Conservation (phyloP, 2,329 filamentous ascomycete genomes). For the Microsporum audouinii region DNA sequence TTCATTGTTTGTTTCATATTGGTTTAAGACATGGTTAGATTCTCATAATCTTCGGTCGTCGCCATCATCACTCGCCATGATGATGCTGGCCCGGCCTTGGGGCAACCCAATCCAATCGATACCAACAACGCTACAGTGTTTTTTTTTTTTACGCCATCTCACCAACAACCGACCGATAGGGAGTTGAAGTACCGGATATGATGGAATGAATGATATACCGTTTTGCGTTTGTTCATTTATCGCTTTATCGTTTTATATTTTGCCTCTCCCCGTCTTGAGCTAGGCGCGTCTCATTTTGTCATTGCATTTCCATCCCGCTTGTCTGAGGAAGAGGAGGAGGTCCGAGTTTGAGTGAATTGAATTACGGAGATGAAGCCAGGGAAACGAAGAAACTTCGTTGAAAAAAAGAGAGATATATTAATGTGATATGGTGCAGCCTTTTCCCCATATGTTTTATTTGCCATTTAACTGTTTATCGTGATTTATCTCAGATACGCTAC, state of each 20-base stretch:
- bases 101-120: not conserved
- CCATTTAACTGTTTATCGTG: not conserved
- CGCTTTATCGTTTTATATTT: not conserved
- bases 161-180: not conserved
- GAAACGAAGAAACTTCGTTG: not conserved
- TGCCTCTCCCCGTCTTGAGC: not conserved
- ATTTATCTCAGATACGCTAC: not conserved
- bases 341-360: not conserved
- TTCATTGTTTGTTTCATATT: slow-evolving; percentile 10
- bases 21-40: slow-evolving; percentile 6
- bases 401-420: not conserved
- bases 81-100: not conserved
- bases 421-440: not conserved
- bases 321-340: not conserved
- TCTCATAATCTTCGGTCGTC: not conserved
- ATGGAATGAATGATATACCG: not conserved
- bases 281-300: not conserved
- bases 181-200: not conserved
- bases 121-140: not conserved
- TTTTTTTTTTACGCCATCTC: not conserved
- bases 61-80: not conserved
- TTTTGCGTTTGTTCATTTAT: not conserved
- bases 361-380: not conserved
- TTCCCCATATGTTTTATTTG: not conserved
- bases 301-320: not conserved